phyloP scores from a whole-genome alignment of 768 basidiomycete genomes.

The Steccherinum ochraceum region DNA sequence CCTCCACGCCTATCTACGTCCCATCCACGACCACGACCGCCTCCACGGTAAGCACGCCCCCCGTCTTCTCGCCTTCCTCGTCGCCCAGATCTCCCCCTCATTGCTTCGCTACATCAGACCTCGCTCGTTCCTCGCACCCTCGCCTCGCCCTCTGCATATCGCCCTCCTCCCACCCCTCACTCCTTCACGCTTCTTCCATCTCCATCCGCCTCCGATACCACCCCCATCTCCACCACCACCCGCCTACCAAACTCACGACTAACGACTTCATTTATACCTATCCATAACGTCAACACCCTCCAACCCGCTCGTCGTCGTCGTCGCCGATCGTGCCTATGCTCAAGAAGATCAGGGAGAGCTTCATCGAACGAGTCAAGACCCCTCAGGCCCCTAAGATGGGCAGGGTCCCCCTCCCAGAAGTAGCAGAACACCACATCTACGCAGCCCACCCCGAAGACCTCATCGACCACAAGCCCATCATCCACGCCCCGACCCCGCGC shows the following conservation, averaged over 20 bases:
- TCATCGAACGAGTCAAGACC: constrained; percentile 5
- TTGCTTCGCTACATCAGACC: too few relatives aligned
- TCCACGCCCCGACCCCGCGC: neutral
- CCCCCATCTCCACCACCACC: neutral
- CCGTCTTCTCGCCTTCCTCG: neutral
- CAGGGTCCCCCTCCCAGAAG: constrained; percentile 10
- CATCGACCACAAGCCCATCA: neutral
- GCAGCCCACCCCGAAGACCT: neutral
- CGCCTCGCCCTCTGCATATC: too few relatives aligned
- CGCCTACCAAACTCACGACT: neutral
- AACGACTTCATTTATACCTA: neutral
- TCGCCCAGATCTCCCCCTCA: too few relatives aligned
- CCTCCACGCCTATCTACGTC: too few relatives aligned
- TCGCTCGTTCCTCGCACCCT: too few relatives aligned
- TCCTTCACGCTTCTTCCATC: neutral
- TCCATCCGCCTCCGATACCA: neutral
- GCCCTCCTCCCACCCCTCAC: neutral
- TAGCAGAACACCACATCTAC: constrained; percentile 2
- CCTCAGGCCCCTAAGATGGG: constrained; percentile 12
- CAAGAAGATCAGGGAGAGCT: constrained; percentile 3
- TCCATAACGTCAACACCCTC: neutral
- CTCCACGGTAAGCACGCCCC: neutral
- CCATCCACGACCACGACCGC: neutral
- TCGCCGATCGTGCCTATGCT: neutral
- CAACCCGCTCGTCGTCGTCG: too few relatives aligned